phyloP scores from a whole-genome alignment of 2,329 filamentous ascomycete genomes.

The Venturiaceae sp. region DNA sequence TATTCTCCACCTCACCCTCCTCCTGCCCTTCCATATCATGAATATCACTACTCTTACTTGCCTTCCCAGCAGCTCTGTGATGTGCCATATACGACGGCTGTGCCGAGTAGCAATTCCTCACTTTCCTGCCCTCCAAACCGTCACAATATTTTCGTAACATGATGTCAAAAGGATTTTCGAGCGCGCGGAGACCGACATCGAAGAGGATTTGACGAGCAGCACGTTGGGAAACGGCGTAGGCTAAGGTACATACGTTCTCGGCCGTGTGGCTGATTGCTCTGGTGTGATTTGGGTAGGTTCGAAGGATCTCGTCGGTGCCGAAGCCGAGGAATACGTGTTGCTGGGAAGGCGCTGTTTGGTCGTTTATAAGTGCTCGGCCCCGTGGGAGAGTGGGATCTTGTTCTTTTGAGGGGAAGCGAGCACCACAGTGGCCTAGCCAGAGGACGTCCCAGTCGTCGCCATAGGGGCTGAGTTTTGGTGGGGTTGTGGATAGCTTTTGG shows the following conservation, averaged over 20 bases:
- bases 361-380: background rate
- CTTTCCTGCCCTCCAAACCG: conserved; percentile 8
- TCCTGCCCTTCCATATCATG: conserved; percentile 14
- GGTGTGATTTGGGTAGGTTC: conserved; percentile 23
- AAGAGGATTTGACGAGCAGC: conserved; percentile 34
- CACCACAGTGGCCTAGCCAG: conserved; percentile 7
- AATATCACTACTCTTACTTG: conserved; percentile 27
- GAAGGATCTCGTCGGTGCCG: background rate
- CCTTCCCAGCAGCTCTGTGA: conserved; percentile 30
- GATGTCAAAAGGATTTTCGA: conserved; percentile 15
- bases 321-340: conserved; percentile 1
- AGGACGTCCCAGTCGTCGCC: conserved; percentile 9
- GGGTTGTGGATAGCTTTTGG: background rate
- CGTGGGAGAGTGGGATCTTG: background rate
- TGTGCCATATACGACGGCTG: conserved; percentile 15
- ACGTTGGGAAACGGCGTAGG: conserved; percentile 35
- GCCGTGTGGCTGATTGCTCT: conserved; percentile 33
- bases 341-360: background rate
- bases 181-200: conserved; percentile 32
- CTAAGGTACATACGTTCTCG: conserved; percentile 31
- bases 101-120: conserved; percentile 29
- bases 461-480: conserved; percentile 3
- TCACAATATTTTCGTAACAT: conserved; percentile 4
- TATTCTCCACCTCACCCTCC: conserved; percentile 18
- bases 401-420: background rate